Evolutionary conservation across 2,329 filamentous ascomycete species (phyloP).

Genomic region (Leptographium lundbergii): DNA sequence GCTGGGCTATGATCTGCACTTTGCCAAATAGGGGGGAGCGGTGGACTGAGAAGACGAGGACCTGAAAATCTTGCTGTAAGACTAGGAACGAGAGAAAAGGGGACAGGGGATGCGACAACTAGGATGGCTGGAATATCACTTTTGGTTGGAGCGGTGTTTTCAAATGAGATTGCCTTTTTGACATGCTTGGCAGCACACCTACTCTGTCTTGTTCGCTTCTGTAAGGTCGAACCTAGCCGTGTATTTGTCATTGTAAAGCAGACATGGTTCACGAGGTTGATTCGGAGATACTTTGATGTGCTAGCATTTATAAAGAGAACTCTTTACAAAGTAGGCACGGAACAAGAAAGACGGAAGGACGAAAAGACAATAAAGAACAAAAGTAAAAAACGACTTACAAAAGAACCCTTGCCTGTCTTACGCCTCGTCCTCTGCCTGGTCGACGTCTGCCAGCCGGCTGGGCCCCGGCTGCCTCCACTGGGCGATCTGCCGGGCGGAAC

Average conservation of each 20-base stretch:
- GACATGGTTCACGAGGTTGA: background rate
- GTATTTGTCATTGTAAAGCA: background rate
- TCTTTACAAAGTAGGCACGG: too few relatives aligned
- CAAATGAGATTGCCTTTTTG: background rate
- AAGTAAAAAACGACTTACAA: background rate
- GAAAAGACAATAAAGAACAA: background rate
- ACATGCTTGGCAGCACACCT: background rate
- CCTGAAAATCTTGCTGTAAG: background rate
- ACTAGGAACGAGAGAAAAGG: background rate
- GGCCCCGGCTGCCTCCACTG: slow-evolving; percentile 2
- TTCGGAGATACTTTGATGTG: background rate
- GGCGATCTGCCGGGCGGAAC: background rate
- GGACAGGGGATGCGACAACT: background rate
- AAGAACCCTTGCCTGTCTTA: background rate
- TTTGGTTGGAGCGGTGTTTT: background rate
- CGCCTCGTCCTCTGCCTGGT: background rate
- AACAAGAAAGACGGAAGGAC: background rate
- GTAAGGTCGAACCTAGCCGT: background rate
- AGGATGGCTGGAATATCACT: background rate
- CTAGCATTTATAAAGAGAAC: background rate
- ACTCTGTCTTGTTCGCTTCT: background rate
- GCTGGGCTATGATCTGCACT: slow-evolving; percentile 95
- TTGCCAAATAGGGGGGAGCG: slow-evolving; percentile 64
- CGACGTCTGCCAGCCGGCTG: slow-evolving; percentile 2
- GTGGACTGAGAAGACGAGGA: background rate